Base-by-base conservation (phyloP, 345 rosid genomes). In the Cardiospermum halicacabum region DNA sequence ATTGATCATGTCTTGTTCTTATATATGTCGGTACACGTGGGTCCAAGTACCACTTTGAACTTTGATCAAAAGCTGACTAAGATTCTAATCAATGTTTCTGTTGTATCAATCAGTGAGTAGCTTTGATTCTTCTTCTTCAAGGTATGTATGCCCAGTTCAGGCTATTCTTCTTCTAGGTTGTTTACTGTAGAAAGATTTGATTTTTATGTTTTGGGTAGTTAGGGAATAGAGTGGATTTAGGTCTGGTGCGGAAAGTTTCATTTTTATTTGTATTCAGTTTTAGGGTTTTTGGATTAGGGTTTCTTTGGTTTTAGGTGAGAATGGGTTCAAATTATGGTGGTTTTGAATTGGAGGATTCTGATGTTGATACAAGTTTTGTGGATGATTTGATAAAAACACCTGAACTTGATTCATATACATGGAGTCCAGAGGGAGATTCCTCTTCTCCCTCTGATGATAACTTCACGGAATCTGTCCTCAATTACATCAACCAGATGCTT, bases 401-500 rank as follows among this genome's bases (percentile, higher is more conserved):
- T 31, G 64, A 75, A 19, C 39, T 74, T 0, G 69, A 60, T 21
- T 80, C 73, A 11, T 40, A 54, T n/a, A 49, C 61, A 8, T n/a
- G 57, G 58, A 69, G 65, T 48, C 62, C 58, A 4, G 81, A 76
- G 19, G 85, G 75, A 40, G 80, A 73, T 30, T 54, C 76, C n/a
- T 53, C 73, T 6, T 79, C 83, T 7, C 79, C 82, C 24, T 76
- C 86, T 4, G 78, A 77, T 65, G 88, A 75, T 15, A 39, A 66
- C 45, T 83, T 85, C 66, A 79, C 88, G 0, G 84, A 84, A 50
- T 74, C 79, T 4, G 84, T 84, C 69, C 76, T 91, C 51, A 75
- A 69, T 19, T 91, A 86, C 74, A 83, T 83, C 53, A 86, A 77
- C 60, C 85, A 80, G 72, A 85, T 88, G n/a, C 91, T 91, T 43